phyloP scores from a whole-genome alignment of 2,329 filamentous ascomycete species.

The Colletotrichum sp. region DNA sequence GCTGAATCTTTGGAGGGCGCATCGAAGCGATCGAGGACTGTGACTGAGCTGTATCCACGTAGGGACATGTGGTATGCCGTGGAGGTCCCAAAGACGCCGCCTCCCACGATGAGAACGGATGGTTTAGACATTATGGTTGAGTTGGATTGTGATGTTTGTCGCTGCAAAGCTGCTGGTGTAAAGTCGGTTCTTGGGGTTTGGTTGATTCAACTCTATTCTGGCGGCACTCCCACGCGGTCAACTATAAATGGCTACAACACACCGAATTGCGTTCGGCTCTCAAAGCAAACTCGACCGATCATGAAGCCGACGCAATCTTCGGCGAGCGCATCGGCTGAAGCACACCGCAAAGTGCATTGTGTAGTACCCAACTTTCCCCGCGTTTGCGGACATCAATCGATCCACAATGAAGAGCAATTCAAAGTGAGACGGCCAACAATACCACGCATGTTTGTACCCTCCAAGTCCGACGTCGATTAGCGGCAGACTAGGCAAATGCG shows the following conservation, averaged over 20 bases:
- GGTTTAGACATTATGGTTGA: neutral
- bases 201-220: neutral
- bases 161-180: neutral
- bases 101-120: constrained; percentile 34
- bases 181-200: neutral
- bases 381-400: neutral
- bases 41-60: constrained; percentile 24
- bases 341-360: neutral
- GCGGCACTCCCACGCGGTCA: neutral
- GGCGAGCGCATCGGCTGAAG: neutral
- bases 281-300: neutral
- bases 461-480: neutral
- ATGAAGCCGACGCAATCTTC: neutral
- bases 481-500: neutral
- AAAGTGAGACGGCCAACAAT: neutral
- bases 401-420: neutral
- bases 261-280: neutral
- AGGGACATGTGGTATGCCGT: constrained; percentile 34
- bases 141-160: neutral
- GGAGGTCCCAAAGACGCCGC: constrained; percentile 37
- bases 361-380: neutral
- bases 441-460: neutral
- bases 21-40: constrained; percentile 29
- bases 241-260: neutral
- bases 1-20: constrained; percentile 28